Base-by-base conservation (phyloP, 495 filamentous ascomycete species). In the Bombardia bombarda region DNA sequence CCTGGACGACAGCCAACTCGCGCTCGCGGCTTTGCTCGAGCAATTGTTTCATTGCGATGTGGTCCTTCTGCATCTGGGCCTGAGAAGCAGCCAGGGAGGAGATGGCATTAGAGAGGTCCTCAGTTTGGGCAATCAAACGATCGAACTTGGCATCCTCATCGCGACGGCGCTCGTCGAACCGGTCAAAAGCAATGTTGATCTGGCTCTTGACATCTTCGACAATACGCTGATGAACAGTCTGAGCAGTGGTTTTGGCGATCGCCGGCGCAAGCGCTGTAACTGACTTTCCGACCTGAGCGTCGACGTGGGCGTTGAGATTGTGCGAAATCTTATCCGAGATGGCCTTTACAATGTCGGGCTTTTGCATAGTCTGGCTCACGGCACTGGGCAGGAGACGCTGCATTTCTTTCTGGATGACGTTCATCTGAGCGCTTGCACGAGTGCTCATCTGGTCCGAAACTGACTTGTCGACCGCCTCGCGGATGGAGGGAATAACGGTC, bases 121-220 rank as follows among this genome's bases (percentile, higher is more conserved):
- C 78, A 8, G 95, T 82, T 19, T 86, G 72, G 4, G 72, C 66
- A 13, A 82, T 83, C 47, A 98, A 75, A 50, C 90, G 78, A 35
- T 95, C 86, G 45, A 96, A 85, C 69, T 94, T 94, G 24, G 67
- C 69, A 22, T 71, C 72, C 50, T 95, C 89, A 18, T 72, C 69
- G 16, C 77, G 72, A 32, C 79, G 84, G 56, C 82, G 79, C n/a
- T 67, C 56, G 52, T 95, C 84, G 16, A 82, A 70, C 18, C 77
- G 69, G 40, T 75, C 49, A 13, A 62, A 50, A 3, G 44, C 49
- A 12, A 52, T 51, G 33, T 43, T 42, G 71, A 61, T 53, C 21
- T 74, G 58, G 5, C 25, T 31, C n/a, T 42, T 48, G 46, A 61
- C 56, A 34, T 61, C 58, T 13, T 51, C 58, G 10, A 50, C 38